phyloP scores from a whole-genome alignment of 2,329 filamentous ascomycete genomes.

The Penicillium sp. region DNA sequence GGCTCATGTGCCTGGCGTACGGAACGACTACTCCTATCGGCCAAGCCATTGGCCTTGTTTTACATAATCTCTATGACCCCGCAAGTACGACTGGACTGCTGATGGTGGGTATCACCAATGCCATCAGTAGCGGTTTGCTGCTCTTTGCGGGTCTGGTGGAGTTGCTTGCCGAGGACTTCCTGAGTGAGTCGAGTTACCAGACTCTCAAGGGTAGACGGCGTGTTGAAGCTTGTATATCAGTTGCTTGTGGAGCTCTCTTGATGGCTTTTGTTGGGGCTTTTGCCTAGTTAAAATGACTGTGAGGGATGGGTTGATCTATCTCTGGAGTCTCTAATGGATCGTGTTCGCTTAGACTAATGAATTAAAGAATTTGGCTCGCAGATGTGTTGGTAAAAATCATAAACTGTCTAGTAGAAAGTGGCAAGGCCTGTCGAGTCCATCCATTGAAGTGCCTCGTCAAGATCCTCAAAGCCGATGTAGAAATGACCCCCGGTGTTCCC shows the following conservation, averaged over 20 bases:
- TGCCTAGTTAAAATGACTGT: slow-evolving; percentile 51
- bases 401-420: not conserved
- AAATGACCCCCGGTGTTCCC: too few species aligned
- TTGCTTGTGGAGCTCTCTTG: slow-evolving; percentile 64
- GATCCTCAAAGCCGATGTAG: slow-evolving; percentile 16
- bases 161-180: slow-evolving; percentile 82
- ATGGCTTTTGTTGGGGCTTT: slow-evolving; percentile 74
- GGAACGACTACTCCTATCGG: slow-evolving; percentile 78
- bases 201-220: slow-evolving; percentile 63
- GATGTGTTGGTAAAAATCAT: not conserved
- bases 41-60: slow-evolving; percentile 78
- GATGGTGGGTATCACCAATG: slow-evolving; percentile 87
- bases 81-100: slow-evolving; percentile 75
- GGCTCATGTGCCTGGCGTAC: slow-evolving; percentile 69
- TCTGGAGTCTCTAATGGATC: not conserved
- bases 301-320: not conserved
- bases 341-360: slow-evolving; percentile 12
- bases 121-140: slow-evolving; percentile 78
- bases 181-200: slow-evolving; percentile 69
- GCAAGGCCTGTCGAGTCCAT: too few species aligned
- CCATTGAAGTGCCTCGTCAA: slow-evolving; percentile 2
- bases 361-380: not conserved
- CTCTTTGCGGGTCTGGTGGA: slow-evolving; percentile 85
- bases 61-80: slow-evolving; percentile 82
- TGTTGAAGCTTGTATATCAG: slow-evolving; percentile 66